These are phyloP conservation scores for Saturnispora sekii DNA, from an alignment of 805 yeast species.

Conservation along the genomic window DNA sequence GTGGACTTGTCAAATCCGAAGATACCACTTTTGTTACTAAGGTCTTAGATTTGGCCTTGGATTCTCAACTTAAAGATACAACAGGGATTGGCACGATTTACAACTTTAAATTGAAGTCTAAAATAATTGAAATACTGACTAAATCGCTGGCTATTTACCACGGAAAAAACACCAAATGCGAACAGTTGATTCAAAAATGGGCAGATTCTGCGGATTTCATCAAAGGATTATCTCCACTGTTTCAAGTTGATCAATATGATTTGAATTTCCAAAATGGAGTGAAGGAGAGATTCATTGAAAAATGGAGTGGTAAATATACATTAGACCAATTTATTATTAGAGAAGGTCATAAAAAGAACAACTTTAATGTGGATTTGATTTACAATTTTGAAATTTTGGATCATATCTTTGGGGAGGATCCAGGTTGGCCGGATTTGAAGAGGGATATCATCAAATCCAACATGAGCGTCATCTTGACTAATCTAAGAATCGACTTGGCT, in stretches of 20 bases:
- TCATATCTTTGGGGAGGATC: conserved; percentile 36
- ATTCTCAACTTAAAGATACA: conserved; percentile 16
- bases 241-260: conserved; percentile 22
- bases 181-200: conserved; percentile 28
- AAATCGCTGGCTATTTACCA: conserved; percentile 46
- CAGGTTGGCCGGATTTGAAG: conserved; percentile 40
- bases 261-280: conserved; percentile 25
- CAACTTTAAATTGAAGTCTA: conserved; percentile 51
- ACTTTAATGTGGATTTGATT: conserved; percentile 42
- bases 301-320: conserved; percentile 29
- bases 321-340: conserved; percentile 46
- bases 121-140: conserved; percentile 68
- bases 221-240: conserved; percentile 31
- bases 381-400: conserved; percentile 61
- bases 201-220: conserved; percentile 21
- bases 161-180: conserved; percentile 34
- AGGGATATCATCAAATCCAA: conserved; percentile 48
- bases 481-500: conserved; percentile 60
- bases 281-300: conserved; percentile 32
- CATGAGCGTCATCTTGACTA: conserved; percentile 49
- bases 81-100: conserved; percentile 37
- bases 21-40: conserved; percentile 39
- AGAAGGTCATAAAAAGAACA: conserved; percentile 33
- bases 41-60: conserved; percentile 22
- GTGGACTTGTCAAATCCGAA: conserved; percentile 40